Percentiles rank a stretch among this genome's conserved stretches.
Conservation (phyloP, 2,329 filamentous ascomycete species). For the Botryotinia convoluta region DNA sequence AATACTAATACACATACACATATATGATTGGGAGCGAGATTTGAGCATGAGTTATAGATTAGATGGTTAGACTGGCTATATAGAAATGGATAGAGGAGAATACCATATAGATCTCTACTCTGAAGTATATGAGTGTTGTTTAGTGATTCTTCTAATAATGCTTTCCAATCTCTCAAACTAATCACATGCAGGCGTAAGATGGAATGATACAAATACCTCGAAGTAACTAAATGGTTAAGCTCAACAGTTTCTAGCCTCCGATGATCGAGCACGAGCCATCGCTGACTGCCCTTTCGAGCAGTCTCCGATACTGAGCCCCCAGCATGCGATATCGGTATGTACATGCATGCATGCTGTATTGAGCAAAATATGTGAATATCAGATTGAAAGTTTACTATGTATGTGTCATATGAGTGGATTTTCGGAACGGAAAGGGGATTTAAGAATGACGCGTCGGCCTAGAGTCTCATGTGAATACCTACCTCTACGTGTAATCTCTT, state of each 20-base stretch:
- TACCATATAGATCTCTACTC: constrained; percentile 18
- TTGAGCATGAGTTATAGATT: neutral
- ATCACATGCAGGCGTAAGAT: neutral
- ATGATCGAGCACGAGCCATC: neutral
- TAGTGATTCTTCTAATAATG: neutral
- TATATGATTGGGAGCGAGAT: constrained; percentile 2
- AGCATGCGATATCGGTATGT: neutral
- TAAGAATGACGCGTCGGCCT: neutral
- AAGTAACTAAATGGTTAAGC: neutral
- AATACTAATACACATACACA: neutral
- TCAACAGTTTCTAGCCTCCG: neutral
- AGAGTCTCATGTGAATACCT: neutral
- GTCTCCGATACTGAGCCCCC: neutral
- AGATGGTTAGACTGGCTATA: neutral
- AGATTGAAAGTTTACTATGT: neutral
- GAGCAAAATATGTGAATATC: neutral
- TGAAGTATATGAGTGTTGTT: neutral
- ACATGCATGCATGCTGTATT: neutral
- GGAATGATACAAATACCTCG: neutral
- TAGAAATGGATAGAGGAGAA: constrained; percentile 5
- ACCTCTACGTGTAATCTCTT: neutral
- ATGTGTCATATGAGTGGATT: neutral
- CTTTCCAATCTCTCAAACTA: neutral
- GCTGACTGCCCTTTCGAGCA: neutral
- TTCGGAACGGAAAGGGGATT: no score